Percentiles rank a stretch among this genome's conserved stretches.
phyloP scores from a whole-genome alignment of 139 green algal genomes.

The Chlorella sp. region DNA sequence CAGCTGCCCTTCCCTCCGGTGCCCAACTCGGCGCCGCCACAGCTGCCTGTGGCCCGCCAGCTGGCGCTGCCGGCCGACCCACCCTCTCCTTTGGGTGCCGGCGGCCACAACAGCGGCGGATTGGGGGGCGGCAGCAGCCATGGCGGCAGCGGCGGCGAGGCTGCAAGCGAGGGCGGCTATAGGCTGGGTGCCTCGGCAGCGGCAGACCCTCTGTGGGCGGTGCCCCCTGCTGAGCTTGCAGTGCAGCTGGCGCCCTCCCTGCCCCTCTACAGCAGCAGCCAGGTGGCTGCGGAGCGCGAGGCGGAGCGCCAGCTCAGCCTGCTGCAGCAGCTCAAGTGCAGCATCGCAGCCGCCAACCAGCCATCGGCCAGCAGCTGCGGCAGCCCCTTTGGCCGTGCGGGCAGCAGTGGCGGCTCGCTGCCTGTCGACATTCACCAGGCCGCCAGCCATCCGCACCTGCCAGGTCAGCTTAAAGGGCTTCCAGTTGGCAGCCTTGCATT shows the following conservation, averaged over 20 bases:
- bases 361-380: not conserved
- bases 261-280: not conserved
- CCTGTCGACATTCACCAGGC: no score
- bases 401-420: no score
- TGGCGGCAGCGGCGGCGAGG: not conserved
- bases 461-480: no score
- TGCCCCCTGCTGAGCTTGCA: no score
- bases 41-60: not conserved
- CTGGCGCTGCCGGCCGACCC: not conserved
- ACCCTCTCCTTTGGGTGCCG: not conserved
- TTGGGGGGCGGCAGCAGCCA: not conserved
- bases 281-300: not conserved
- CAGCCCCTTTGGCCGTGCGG: not conserved
- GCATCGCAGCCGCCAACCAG: not conserved
- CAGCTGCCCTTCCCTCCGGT: not conserved
- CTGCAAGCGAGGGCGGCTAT: not conserved
- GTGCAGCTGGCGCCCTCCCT: not conserved
- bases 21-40: not conserved
- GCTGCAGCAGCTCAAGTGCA: slow-evolving; percentile 2
- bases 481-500: no score
- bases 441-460: no score
- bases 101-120: not conserved
- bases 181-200: no score
- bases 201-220: no score
- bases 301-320: slow-evolving; percentile 12